Base-by-base conservation (phyloP, 2,329 filamentous ascomycete species). In the Talaromyces atroroseus region DNA sequence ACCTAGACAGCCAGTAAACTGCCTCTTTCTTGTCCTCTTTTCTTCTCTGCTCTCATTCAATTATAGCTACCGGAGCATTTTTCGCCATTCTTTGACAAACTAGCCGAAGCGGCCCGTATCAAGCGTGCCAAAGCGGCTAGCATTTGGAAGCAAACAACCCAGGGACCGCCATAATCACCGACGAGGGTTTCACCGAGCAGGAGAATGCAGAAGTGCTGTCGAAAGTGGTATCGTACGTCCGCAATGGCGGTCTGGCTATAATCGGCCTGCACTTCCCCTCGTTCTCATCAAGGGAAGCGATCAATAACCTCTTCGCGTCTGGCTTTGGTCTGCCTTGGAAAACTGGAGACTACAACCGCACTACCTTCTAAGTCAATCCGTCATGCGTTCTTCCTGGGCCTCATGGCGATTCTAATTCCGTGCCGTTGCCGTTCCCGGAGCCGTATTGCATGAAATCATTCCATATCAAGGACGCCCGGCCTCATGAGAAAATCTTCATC, bases 391-490 rank as follows among this genome's bases (percentile, higher is more conserved):
- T 38, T 1, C 48, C 48, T 18, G 21, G 26, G 26, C n/a, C n/a
- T n/a, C 26, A 29, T 8, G 26, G 10, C 32, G 12, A 34, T 34
- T 5, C 32, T 34, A 34, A 10, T 14, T 3, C 32, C 32, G 12
- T 18, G 11, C 14, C 20, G 6, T 48, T 47, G 38, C 59, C 54
- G 16, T 51, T 68, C 6, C 64, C 67, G 20, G 42, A n/a, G 5
- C 42, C 57, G 12, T 66, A 64, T 47, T 65, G 57, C 52, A 67
- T 69, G 65, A 69, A 70, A 59, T 65, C 49, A 3, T 57, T 69
- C 8, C 65, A 70, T 59, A 55, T 71, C 29, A 59, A 61, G 46
- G 51, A 63, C 45, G 63, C 65, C 18, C 45, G 47, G 24, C 55
- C 49, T 5, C 21, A 63, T 2, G 65, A 70, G 36, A 68, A 62